A percentile compares a stretch with the other conserved stretches of the same genome.
Conservation (phyloP, 129 eudicot species). For the Kitagawia praeruptora region DNA sequence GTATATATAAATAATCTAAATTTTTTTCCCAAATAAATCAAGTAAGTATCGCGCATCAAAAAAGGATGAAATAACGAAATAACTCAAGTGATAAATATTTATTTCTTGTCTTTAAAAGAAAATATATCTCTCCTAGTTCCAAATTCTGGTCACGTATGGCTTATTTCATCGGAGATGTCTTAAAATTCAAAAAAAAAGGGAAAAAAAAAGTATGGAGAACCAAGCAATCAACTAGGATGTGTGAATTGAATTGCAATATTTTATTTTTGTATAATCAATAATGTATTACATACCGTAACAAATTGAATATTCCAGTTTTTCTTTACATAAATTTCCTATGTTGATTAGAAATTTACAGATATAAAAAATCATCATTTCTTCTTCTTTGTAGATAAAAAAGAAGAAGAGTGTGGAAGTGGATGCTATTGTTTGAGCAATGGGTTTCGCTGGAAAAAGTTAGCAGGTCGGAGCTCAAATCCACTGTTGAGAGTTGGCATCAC, state of each 20-base stretch:
- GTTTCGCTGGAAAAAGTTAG: constrained; percentile 63
- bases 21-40: too few species aligned
- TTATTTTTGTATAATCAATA: background rate
- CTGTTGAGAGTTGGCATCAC: constrained; percentile 49
- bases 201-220: too few species aligned
- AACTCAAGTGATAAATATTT: too few species aligned
- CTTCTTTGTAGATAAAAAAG: background rate
- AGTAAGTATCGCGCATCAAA: too few species aligned
- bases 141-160: too few species aligned
- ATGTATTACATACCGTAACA: background rate
- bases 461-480: constrained; percentile 65
- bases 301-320: background rate
- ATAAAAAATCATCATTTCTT: background rate
- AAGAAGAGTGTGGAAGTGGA: background rate
- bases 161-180: too few species aligned
- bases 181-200: too few species aligned
- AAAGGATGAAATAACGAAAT: too few species aligned
- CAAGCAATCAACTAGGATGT: too few species aligned
- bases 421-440: constrained; percentile 32
- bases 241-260: background rate
- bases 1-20: too few species aligned
- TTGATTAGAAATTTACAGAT: background rate
- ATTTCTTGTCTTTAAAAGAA: too few species aligned
- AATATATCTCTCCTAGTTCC: too few species aligned
- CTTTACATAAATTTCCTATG: background rate